phyloP scores from a whole-genome alignment of 257 asterid species.

The Solanum medicagineum region DNA sequence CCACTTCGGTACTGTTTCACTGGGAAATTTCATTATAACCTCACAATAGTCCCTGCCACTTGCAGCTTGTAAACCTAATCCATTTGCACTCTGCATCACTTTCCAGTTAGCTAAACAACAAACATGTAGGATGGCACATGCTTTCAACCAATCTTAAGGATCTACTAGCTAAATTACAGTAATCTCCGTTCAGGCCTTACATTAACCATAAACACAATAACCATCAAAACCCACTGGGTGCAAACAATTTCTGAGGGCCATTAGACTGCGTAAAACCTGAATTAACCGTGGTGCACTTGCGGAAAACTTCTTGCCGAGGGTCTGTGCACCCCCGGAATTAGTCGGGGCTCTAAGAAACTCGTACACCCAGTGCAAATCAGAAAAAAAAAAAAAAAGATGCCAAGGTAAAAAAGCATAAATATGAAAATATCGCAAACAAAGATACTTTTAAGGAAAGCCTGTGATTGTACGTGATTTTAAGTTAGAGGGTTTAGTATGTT shows the following conservation, averaged over 20 bases:
- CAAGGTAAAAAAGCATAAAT: not conserved
- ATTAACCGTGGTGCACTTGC: too few relatives aligned
- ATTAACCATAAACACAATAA: not conserved
- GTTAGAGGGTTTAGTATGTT: not conserved
- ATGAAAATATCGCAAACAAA: not conserved
- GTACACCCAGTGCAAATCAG: too few relatives aligned
- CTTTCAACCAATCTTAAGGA: not conserved
- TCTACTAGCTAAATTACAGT: not conserved
- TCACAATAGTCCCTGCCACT: conserved; percentile 55
- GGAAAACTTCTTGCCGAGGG: too few relatives aligned
- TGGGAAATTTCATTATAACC: conserved; percentile 55
- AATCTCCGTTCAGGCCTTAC: not conserved
- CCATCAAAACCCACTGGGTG: not conserved
- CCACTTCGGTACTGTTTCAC: conserved; percentile 83
- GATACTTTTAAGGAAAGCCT: not conserved
- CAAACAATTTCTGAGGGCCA: too few relatives aligned
- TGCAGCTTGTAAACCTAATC: conserved; percentile 84
- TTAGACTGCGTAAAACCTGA: too few relatives aligned
- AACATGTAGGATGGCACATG: not conserved
- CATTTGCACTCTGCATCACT: conserved; percentile 74
- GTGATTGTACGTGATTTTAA: not conserved
- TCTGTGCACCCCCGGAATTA: too few relatives aligned
- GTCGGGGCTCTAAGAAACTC: too few relatives aligned
- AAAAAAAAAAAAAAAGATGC: not conserved
- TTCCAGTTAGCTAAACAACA: not conserved